A percentile compares a stretch with the other conserved stretches of the same genome.
Evolutionary conservation across 75 land plant genomes (phyloP).

Genomic region (Cryptomeria japonica): DNA sequence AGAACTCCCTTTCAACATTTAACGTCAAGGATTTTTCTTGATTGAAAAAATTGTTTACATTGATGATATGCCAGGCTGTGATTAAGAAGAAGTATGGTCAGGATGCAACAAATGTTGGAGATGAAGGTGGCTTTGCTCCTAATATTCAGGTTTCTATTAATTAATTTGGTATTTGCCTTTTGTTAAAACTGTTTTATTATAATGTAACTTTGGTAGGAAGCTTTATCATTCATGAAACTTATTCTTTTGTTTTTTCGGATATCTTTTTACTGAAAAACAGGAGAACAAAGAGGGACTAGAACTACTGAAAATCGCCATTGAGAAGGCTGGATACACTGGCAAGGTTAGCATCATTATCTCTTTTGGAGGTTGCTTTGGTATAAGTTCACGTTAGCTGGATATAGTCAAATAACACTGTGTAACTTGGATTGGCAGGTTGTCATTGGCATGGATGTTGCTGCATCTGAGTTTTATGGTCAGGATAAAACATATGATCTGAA

Average conservation of each 20-base stretch:
- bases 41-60: background rate
- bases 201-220: background rate
- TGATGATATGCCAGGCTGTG: conserved; percentile 56
- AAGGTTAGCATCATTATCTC: conserved; percentile 47
- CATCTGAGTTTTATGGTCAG: conserved; percentile 86
- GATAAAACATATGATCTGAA: conserved; percentile 92
- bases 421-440: conserved; percentile 64
- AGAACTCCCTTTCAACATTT: background rate
- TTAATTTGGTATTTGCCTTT: background rate
- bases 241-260: background rate
- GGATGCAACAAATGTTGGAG: conserved; percentile 99
- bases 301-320: conserved; percentile 91
- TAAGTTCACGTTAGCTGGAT: background rate
- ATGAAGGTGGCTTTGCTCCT: conserved; percentile 99
- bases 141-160: conserved; percentile 75
- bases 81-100: conserved; percentile 99
- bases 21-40: background rate
- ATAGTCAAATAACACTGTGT: background rate
- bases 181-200: background rate
- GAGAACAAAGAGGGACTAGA: conserved; percentile 98
- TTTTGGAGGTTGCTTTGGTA: background rate
- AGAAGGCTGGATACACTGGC: conserved; percentile 95
- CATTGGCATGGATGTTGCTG: conserved; percentile 99
- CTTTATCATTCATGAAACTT: background rate
- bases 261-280: conserved; percentile 32